Base-by-base conservation (phyloP, 2,329 filamentous ascomycete species). In the Corniculantispora saksenae region DNA sequence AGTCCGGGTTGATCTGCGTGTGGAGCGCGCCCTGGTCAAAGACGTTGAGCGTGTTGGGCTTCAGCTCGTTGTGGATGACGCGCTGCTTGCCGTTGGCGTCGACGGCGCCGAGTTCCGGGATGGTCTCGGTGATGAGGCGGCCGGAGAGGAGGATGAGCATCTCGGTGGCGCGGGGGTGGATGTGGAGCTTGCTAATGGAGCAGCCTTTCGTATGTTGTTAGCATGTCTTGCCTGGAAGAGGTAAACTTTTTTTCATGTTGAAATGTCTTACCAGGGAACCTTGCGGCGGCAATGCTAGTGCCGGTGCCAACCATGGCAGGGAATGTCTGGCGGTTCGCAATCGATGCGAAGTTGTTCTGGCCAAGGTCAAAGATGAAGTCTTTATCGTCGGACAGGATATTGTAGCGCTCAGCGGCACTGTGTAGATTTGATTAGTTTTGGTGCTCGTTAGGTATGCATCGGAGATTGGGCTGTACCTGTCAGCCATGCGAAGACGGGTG, bases 121-220 rank as follows among this genome's bases (percentile, higher is more conserved):
- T 75, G 79, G 86, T 84, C 69, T 84, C 81, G 51, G 82, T 81
- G 63, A 83, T 76, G 67, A 86, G 73, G 25, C 73, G 76, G 62
- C 84, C 84, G 48, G 80, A 69, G 54, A 81, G 79, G 69, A 86
- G 79, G 72, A 85, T 76, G 67, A 84, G 81, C 60, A 86, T 80
- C 76, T 86, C 83, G 38, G 81, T 78, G 38, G 81, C 80, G 50
- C 84, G 83, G 57, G 82, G 83, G 73, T 86, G 84, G 3, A 83
- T 78, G 76, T 86, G 84, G 21, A 84, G 82, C 9, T 82, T 85
- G 78, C 85, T 86, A 75, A 87, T 83, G 65, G 82, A 84, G 70
- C 84, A 87, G 43, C 79, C 76, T 74, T 19, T 1, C 17, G 6
- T 17, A 29, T 9, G 15, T 3, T 17, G 56, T 58, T 12, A 58